These are phyloP conservation scores for Hysterangium stoloniferum DNA, from an alignment of 768 basidiomycete species.

Conservation along the genomic window DNA sequence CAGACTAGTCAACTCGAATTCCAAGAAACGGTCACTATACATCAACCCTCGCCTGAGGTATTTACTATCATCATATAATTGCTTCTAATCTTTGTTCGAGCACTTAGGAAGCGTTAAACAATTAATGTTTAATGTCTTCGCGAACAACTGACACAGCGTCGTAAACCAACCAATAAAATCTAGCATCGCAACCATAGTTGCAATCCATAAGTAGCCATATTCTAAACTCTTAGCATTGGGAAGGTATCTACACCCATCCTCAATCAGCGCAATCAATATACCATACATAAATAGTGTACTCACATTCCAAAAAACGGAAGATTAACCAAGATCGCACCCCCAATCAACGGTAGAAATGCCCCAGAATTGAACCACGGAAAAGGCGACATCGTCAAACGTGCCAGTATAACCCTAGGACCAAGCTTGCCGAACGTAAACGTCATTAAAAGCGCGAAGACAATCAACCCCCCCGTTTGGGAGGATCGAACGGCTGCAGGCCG, in stretches of 20 bases:
- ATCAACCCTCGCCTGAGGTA: too few species aligned
- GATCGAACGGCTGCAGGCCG: neutral
- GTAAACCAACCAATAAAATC: slow-evolving; percentile 12
- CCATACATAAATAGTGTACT: neutral
- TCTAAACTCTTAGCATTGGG: slow-evolving; percentile 4
- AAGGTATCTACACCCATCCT: neutral
- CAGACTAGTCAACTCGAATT: too few species aligned
- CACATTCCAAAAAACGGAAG: slow-evolving; percentile 3
- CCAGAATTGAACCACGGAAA: slow-evolving; percentile 13
- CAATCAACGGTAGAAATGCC: slow-evolving; percentile 10
- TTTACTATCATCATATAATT: too few species aligned
- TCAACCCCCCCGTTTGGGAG: slow-evolving; percentile 3
- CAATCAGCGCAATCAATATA: neutral
- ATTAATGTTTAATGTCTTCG: slow-evolving; percentile 5
- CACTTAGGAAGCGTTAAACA: too few species aligned
- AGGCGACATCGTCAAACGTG: slow-evolving; percentile 10
- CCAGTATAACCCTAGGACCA: slow-evolving; percentile 13
- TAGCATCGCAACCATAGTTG: neutral
- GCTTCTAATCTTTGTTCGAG: too few species aligned
- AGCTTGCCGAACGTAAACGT: slow-evolving; percentile 15
- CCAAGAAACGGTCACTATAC: too few species aligned
- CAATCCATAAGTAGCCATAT: neutral
- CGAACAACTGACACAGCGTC: slow-evolving; percentile 8
- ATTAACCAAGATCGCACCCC: slow-evolving; percentile 10
- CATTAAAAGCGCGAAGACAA: slow-evolving; percentile 11